A percentile compares a stretch with the other conserved stretches of the same genome.
Evolutionary conservation across 441 rosid genomes (phyloP).

Genomic region (Eutrema salsugineum): DNA sequence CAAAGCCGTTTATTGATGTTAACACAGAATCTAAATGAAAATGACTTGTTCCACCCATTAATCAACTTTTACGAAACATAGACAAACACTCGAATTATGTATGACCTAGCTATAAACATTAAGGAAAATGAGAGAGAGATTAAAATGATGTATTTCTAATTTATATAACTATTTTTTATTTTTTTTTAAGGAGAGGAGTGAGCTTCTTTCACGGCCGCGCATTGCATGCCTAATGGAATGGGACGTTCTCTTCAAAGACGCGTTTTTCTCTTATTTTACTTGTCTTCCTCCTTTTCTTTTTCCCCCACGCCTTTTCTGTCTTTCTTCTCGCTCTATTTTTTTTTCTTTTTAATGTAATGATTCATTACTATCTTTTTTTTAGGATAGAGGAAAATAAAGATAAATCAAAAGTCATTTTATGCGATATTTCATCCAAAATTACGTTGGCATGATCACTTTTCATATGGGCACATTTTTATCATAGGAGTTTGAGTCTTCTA

Average conservation of each 20-base stretch:
- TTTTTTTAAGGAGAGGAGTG: slow-evolving; percentile 20
- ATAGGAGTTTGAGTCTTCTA: slow-evolving; percentile 26
- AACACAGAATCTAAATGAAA: slow-evolving; percentile 26
- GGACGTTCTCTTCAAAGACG: slow-evolving; percentile 35
- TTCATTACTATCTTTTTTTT: neutral
- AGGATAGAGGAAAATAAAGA: neutral
- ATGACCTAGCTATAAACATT: neutral
- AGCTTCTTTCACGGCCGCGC: slow-evolving; percentile 39
- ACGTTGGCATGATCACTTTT: slow-evolving; percentile 39
- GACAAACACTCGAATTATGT: neutral
- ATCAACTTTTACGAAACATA: slow-evolving; percentile 9
- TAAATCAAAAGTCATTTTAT: slow-evolving; percentile 3
- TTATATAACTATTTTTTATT: too few species aligned
- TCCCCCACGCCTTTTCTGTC: slow-evolving; percentile 28
- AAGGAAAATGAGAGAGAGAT: neutral
- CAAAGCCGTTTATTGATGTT: slow-evolving; percentile 13
- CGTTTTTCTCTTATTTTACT: slow-evolving; percentile 23
- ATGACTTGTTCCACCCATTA: slow-evolving; percentile 16
- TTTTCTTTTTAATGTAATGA: neutral
- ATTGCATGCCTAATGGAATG: slow-evolving; percentile 34
- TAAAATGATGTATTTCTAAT: neutral
- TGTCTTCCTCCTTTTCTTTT: slow-evolving; percentile 11
- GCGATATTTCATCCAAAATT: slow-evolving; percentile 36
- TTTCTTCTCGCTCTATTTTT: slow-evolving; percentile 8
- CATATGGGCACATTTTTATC: slow-evolving; percentile 27